Evolutionary conservation across 768 basidiomycete species (phyloP).

Genomic region (Boletus rex-veris): DNA sequence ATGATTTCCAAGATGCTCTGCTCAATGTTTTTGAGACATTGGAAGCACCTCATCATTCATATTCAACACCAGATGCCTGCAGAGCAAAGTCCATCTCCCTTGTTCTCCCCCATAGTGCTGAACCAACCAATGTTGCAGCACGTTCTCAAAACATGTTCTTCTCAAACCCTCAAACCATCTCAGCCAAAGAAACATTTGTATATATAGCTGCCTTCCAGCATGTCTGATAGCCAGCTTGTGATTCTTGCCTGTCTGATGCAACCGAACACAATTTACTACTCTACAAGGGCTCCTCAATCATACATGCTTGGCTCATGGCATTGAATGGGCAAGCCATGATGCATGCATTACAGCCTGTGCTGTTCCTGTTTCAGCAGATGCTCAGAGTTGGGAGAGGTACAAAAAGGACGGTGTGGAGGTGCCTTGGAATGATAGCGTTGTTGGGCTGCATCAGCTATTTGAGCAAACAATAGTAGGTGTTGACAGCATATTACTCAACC

Average conservation of each 20-base stretch:
- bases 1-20: conserved; percentile 39
- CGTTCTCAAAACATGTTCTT: conserved; percentile 25
- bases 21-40: conserved; percentile 40
- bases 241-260: conserved; percentile 41
- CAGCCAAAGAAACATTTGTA: conserved; percentile 38
- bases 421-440: conserved; percentile 34
- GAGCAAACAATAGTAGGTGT: conserved; percentile 49
- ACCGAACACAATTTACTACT: conserved; percentile 46
- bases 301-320: conserved; percentile 45
- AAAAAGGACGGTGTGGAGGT: conserved; percentile 40
- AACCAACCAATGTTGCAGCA: conserved; percentile 15
- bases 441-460: conserved; percentile 45
- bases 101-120: conserved; percentile 15
- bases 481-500: conserved; percentile 18
- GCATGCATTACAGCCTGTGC: conserved; percentile 48
- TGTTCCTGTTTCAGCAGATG: conserved; percentile 31
- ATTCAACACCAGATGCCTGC: conserved; percentile 26
- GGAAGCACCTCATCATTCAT: conserved; percentile 38
- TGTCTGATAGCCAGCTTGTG: conserved; percentile 28
- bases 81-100: conserved; percentile 22
- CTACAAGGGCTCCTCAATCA: conserved; percentile 53
- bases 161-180: too few species aligned
- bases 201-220: conserved; percentile 33
- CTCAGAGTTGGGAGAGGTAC: conserved; percentile 33
- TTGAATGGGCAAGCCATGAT: conserved; percentile 50